Base-by-base conservation (phyloP, 2,329 filamentous ascomycete species). In the Xylaria sp. region DNA sequence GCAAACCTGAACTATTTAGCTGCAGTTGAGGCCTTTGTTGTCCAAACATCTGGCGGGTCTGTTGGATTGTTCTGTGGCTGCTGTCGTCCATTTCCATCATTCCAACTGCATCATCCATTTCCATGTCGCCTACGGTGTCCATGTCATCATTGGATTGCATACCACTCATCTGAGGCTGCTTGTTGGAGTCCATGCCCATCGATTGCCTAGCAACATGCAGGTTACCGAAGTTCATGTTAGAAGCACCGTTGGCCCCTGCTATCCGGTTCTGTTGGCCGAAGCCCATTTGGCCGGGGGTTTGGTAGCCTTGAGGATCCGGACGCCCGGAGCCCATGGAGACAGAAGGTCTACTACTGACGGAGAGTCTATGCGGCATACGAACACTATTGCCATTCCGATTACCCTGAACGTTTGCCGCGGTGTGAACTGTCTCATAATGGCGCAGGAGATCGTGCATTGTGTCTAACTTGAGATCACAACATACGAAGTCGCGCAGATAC, bases 401-500 rank as follows among this genome's bases (percentile, higher is more conserved):
- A n/a, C 71, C 68, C 58, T 78, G 77, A 15, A 83, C 81, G 71
- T 83, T 83, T 71, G 92, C 87, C 71, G 92, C 90, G 17, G 94
- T 95, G 80, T 99, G 96, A 64, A 92, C 89, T 81, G 97, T 95
- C 81, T 99, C 96, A 79, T 97, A 99, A 80, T 99, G 96, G 78
- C 97, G 94, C 56, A 99, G 85, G 56, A 99, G 86, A 78, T 98
- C 96, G 82, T 99, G 96, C 74, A 99, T 88, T 59, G 94, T 97
- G 28, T 94, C 92, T 73, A 97, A 87, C 38, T 91, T 95, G 76
- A 93, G 88, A 76, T 94, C 94, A 82, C 96, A 99, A 83, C 96
- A 99, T 61, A 92, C 92, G 82, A 98, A 98, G 82, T 98, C 94
- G 81, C 92, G 92, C 93, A 98, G 97, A 80, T 97, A 99, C 78